Evolutionary conservation across 768 basidiomycete species (phyloP).

Genomic region (Phylloporus scabripes): DNA sequence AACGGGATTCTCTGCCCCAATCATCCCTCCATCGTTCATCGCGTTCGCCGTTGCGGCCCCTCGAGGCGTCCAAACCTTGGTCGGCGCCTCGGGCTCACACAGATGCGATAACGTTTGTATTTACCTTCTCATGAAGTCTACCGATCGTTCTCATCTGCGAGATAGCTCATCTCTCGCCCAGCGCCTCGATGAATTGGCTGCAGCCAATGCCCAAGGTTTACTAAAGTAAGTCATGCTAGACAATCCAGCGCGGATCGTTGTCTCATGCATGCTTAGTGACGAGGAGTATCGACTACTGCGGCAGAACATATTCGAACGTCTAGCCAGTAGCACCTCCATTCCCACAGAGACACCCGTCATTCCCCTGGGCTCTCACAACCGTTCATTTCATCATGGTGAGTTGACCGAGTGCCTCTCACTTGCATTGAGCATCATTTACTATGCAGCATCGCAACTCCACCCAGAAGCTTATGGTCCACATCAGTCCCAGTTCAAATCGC

Average conservation of each 20-base stretch:
- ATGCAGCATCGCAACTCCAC: slow-evolving; percentile 16
- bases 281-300: slow-evolving; percentile 82
- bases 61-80: slow-evolving; percentile 20
- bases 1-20: slow-evolving; percentile 14
- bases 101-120: slow-evolving; percentile 53
- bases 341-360: slow-evolving; percentile 62
- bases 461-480: slow-evolving; percentile 20
- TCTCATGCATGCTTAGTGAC: slow-evolving; percentile 44
- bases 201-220: slow-evolving; percentile 75
- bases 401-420: neutral
- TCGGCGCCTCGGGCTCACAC: slow-evolving; percentile 30
- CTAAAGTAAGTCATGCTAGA: slow-evolving; percentile 49
- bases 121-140: slow-evolving; percentile 10
- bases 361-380: slow-evolving; percentile 41
- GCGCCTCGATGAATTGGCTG: slow-evolving; percentile 72
- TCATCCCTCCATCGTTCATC: slow-evolving; percentile 13
- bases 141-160: slow-evolving; percentile 8
- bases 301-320: slow-evolving; percentile 79
- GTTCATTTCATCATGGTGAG: slow-evolving; percentile 15
- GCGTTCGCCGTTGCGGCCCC: slow-evolving; percentile 21
- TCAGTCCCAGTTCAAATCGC: slow-evolving; percentile 29
- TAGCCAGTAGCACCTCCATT: slow-evolving; percentile 51
- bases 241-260: neutral
- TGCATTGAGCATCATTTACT: slow-evolving; percentile 7
- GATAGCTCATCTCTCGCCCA: slow-evolving; percentile 70